Evolutionary conservation across 2,329 filamentous ascomycete genomes (phyloP).

Genomic region (Nothophaeocryptopus gaeumannii): DNA sequence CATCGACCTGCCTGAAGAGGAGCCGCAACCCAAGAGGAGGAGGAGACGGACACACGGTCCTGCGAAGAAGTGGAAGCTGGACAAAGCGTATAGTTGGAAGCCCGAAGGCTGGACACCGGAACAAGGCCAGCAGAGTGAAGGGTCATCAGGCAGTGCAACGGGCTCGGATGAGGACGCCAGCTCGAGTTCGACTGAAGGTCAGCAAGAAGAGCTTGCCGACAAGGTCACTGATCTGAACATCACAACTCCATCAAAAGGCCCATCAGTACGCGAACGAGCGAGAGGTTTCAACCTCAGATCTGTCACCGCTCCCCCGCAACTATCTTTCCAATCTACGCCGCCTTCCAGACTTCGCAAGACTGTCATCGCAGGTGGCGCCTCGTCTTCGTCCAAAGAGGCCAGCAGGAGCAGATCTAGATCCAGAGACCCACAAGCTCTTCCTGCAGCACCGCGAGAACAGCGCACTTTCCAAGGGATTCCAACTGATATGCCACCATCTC

Average conservation of each 20-base stretch:
- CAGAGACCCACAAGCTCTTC: not conserved
- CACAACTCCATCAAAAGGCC: constrained; percentile 18
- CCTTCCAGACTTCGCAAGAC: constrained; percentile 37
- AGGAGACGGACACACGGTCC: constrained; percentile 62
- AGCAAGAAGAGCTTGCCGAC: constrained; percentile 13
- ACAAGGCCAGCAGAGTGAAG: constrained; percentile 15
- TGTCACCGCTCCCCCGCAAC: constrained; percentile 40
- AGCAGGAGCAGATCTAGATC: not conserved
- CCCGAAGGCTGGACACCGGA: constrained; percentile 37
- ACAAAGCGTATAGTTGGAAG: constrained; percentile 45
- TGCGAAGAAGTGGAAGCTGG: constrained; percentile 51
- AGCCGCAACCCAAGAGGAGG: constrained; percentile 61
- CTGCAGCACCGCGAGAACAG: constrained; percentile 12
- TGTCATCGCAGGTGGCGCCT: constrained; percentile 26
- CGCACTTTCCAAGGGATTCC: constrained; percentile 32
- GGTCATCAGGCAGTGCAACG: constrained; percentile 21
- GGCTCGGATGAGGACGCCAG: constrained; percentile 23
- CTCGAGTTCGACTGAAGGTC: constrained; percentile 19
- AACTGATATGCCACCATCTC: constrained; percentile 35
- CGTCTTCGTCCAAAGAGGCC: not conserved
- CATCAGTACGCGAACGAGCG: constrained; percentile 22
- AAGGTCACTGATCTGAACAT: constrained; percentile 17
- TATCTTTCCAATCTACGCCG: constrained; percentile 44
- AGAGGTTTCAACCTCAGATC: constrained; percentile 29
- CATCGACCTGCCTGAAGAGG: constrained; percentile 67